Evolutionary conservation across 2,329 filamentous ascomycete genomes (phyloP), one percentile per base, ranked within the genome.

Genomic region (Aspergillus clavatus): DNA sequence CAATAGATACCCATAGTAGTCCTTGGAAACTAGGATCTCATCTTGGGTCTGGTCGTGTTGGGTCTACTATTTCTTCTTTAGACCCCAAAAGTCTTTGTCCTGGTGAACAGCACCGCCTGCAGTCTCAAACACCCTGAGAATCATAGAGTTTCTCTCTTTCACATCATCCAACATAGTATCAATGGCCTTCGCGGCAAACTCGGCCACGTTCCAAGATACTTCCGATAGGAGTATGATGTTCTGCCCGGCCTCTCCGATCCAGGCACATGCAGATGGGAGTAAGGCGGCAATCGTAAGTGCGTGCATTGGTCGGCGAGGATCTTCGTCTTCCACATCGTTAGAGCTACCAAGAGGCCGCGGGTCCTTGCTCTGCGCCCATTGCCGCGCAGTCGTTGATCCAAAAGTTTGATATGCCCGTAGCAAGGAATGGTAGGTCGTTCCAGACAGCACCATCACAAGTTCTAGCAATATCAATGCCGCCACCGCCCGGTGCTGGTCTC

Each of bases 401-500:
- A 29, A 50, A 58, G 1, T 51, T 19, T 16, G 54, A 52, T 55
- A 60, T 60, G 31, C 58, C 56, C 1, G 35, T 36, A 4, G 19
- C 54, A 12, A 60, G 43, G 22, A 58, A 56, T 2, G 55, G 55
- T 2, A 58, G 47, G n/a, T 57, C 56, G 21, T 54, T 58, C 56
- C 54, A 59, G 2, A 60, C 35, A 4, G 55, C 47, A 1, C 57
- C 57, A 7, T 54, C 54, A 8, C 36, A 31, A 2, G 56, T 59
- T 51, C 56, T 36, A 14, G 55, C 57, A 14, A 58, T 57, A 40
- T 59, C 54, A 36, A 60, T 40, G 0, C 56, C 54, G 29, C 42
- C 37, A 14, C 1, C 12, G 2, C 54, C 47, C 1, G n/a, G 38
- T n/a, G 29, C 46, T 5, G 46, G 51, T 27, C 57, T 44, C 12